phyloP scores from a whole-genome alignment of 306 rosid species.

The Rubus parviflorus region DNA sequence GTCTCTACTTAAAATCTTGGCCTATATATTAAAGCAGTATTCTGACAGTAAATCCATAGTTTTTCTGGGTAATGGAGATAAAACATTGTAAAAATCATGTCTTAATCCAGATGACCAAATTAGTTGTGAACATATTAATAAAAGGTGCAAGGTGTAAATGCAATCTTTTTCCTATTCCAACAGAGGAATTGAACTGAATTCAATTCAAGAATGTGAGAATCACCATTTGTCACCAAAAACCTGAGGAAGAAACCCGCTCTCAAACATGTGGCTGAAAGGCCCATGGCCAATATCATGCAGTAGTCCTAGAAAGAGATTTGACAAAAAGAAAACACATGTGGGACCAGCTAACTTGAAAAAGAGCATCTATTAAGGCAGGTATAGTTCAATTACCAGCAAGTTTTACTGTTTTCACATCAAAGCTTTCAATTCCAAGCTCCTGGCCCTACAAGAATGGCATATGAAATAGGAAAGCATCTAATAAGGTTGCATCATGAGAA shows the following conservation, averaged over 20 bases:
- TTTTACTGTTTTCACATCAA: slow-evolving; percentile 76
- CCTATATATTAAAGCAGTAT: not conserved
- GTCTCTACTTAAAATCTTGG: not conserved
- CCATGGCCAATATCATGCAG: slow-evolving; percentile 97
- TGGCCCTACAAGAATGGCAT: slow-evolving; percentile 55
- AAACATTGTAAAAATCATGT: not conserved
- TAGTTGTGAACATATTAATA: not conserved
- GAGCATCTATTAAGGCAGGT: slow-evolving; percentile 21
- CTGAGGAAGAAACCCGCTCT: slow-evolving; percentile 70
- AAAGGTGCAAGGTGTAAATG: slow-evolving; percentile 25
- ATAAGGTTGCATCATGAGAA: slow-evolving; percentile 11
- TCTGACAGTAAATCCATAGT: not conserved
- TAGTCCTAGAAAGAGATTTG: slow-evolving; percentile 56
- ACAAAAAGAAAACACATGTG: slow-evolving; percentile 14
- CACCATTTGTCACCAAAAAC: slow-evolving; percentile 63
- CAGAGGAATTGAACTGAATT: slow-evolving; percentile 17
- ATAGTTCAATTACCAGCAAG: slow-evolving; percentile 67
- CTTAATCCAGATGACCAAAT: not conserved
- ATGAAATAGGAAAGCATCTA: slow-evolving; percentile 4
- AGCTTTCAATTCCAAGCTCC: slow-evolving; percentile 79
- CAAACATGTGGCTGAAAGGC: slow-evolving; percentile 93
- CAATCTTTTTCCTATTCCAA: slow-evolving; percentile 34
- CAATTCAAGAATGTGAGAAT: not conserved
- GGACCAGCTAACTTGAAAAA: slow-evolving; percentile 22
- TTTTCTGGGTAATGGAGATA: slow-evolving; percentile 3